These are phyloP conservation scores for Aspergillus fijiensis DNA, from an alignment of 2,329 filamentous ascomycete genomes.

Conservation along the genomic window DNA sequence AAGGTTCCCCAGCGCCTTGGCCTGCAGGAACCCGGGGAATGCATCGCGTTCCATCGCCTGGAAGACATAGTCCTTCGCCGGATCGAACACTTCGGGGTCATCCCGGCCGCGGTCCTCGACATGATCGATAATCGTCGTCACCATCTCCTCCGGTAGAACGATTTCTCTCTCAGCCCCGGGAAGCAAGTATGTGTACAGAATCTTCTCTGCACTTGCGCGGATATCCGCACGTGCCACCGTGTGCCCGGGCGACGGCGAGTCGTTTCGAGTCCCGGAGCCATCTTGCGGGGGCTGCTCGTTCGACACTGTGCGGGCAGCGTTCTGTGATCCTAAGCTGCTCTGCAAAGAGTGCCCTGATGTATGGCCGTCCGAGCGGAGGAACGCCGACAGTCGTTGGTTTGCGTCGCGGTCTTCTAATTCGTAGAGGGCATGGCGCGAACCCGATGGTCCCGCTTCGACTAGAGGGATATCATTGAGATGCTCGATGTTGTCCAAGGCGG, in stretches of 20 bases:
- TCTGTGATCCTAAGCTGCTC: constrained; percentile 51
- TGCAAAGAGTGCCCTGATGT: constrained; percentile 54
- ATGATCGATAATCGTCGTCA: constrained; percentile 77
- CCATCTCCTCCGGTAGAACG: constrained; percentile 82
- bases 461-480: constrained; percentile 61
- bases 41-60: constrained; percentile 99
- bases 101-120: constrained; percentile 91
- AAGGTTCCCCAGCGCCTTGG: constrained; percentile 93
- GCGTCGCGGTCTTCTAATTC: constrained; percentile 73
- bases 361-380: constrained; percentile 65
- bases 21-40: constrained; percentile 93
- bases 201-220: constrained; percentile 91
- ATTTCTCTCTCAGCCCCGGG: constrained; percentile 97
- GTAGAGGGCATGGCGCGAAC: constrained; percentile 56
- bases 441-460: constrained; percentile 53
- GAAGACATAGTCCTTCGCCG: constrained; percentile 98
- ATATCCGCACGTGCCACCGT: constrained; percentile 87
- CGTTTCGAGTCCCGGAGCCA: constrained; percentile 64
- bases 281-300: constrained; percentile 53
- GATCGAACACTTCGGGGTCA: constrained; percentile 95
- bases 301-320: constrained; percentile 39
- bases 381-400: constrained; percentile 88
- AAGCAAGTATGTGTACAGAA: constrained; percentile 94
- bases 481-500: constrained; percentile 70
- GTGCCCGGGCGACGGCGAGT: constrained; percentile 79